phyloP scores from a whole-genome alignment of 306 rosid genomes.

The Cucurbita pepo region DNA sequence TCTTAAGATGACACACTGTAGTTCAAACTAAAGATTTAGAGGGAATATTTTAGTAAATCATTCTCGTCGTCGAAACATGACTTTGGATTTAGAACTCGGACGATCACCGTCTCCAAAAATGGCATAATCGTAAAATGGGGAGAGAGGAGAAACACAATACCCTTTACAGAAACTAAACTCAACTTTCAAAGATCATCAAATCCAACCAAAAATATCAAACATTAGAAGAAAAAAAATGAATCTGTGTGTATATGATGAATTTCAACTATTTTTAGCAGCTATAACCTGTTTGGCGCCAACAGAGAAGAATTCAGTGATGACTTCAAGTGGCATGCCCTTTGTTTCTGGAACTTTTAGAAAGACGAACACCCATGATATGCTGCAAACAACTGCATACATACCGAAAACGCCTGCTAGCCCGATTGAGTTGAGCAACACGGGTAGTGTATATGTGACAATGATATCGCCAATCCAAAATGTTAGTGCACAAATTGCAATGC shows the following conservation, averaged over 20 bases:
- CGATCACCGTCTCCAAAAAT: too few relatives aligned
- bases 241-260: neutral
- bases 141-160: neutral
- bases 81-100: too few relatives aligned
- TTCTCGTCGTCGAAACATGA: too few relatives aligned
- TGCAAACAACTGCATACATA: slow-evolving; percentile 63
- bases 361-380: slow-evolving; percentile 66
- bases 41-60: too few relatives aligned
- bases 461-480: slow-evolving; percentile 87
- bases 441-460: slow-evolving; percentile 80
- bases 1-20: too few relatives aligned
- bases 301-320: slow-evolving; percentile 78
- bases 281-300: slow-evolving; percentile 64
- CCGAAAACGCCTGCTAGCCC: slow-evolving; percentile 90
- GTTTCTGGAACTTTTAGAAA: slow-evolving; percentile 88
- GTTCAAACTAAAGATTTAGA: too few relatives aligned
- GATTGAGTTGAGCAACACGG: slow-evolving; percentile 71
- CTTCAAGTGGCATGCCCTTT: slow-evolving; percentile 97
- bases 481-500: slow-evolving; percentile 90
- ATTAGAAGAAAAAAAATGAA: too few relatives aligned
- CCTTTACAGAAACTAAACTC: neutral
- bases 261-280: slow-evolving; percentile 20
- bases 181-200: neutral
- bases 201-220: slow-evolving; percentile 7
- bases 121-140: too few relatives aligned